phyloP scores from a whole-genome alignment of 805 yeast species.

The Cyberlindnera americana region DNA sequence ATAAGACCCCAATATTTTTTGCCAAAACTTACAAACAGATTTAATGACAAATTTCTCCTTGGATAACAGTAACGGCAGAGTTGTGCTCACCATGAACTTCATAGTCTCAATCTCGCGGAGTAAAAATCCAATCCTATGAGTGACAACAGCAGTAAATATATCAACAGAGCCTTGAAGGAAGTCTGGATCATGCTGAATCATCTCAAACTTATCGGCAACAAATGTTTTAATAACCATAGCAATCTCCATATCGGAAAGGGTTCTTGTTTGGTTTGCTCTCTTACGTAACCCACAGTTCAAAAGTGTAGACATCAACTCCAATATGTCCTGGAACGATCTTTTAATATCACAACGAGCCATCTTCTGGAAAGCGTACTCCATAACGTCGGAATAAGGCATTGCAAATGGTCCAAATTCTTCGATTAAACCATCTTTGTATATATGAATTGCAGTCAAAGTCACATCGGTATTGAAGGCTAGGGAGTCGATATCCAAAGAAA shows the following conservation, averaged over 20 bases:
- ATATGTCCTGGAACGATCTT: conserved; percentile 12
- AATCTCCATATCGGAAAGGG: conserved; percentile 13
- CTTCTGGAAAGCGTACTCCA: conserved; percentile 34
- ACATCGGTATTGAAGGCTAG: conserved; percentile 44
- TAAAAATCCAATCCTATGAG: conserved; percentile 46
- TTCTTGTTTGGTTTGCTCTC: conserved; percentile 1
- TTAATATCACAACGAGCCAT: conserved; percentile 23
- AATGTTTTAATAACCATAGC: conserved; percentile 19
- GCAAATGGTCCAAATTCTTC: conserved; percentile 72
- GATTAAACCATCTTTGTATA: conserved; percentile 60
- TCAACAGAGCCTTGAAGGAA: conserved; percentile 47
- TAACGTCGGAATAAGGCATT: conserved; percentile 38
- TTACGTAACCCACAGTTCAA: conserved; percentile 19
- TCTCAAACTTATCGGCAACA: conserved; percentile 13
- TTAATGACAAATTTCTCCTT: conserved; percentile 51
- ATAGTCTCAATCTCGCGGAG: conserved; percentile 32
- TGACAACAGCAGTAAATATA: conserved; percentile 48
- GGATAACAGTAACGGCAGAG: conserved; percentile 31
- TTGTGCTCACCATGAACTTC: conserved; percentile 27
- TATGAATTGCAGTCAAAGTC: conserved; percentile 59
- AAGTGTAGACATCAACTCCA: conserved; percentile 21
- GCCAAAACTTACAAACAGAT: conserved; percentile 53
- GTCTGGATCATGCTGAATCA: conserved; percentile 55
- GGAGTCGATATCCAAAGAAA: conserved; percentile 37
- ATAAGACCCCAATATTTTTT: conserved; percentile 41